Conservation (phyloP, 768 basidiomycete species). For the Tricholoma hemisulphureum region DNA sequence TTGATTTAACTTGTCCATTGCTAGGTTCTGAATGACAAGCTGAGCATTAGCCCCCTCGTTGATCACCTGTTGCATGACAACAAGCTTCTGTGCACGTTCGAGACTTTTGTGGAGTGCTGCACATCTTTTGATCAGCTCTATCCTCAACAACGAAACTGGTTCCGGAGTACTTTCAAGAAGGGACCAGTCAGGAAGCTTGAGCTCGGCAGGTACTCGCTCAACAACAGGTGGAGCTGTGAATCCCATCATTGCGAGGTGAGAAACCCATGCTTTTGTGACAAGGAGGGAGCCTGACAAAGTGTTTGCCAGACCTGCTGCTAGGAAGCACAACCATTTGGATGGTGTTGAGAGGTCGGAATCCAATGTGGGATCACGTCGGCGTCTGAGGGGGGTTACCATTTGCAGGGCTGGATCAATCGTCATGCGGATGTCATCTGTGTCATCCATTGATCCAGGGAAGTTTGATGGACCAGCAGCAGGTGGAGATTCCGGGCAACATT, state of each 20-base stretch:
- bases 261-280: constrained; percentile 14
- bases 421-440: too few relatives aligned
- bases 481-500: background rate
- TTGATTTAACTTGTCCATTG: constrained; percentile 8
- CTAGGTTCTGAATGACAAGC: constrained; percentile 19
- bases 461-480: background rate
- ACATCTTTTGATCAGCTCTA: constrained; percentile 1
- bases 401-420: background rate
- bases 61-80: constrained; percentile 11
- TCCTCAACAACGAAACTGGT: background rate
- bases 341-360: constrained; percentile 15
- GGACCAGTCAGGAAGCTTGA: constrained; percentile 12
- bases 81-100: background rate
- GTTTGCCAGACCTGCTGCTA: constrained; percentile 11
- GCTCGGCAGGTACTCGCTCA: constrained; percentile 8
- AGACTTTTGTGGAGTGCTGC: constrained; percentile 1
- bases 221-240: constrained; percentile 7
- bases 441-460: background rate
- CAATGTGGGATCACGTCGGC: constrained; percentile 19
- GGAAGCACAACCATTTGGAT: constrained; percentile 18
- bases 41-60: constrained; percentile 15
- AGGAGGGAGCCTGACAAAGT: constrained; percentile 27
- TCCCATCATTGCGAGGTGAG: constrained; percentile 10
- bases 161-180: background rate
- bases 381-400: background rate